Evolutionary conservation across 306 rosid genomes (phyloP), one percentile per base, ranked within the genome.

Genomic region (Ammopiptanthus mongolicus): DNA sequence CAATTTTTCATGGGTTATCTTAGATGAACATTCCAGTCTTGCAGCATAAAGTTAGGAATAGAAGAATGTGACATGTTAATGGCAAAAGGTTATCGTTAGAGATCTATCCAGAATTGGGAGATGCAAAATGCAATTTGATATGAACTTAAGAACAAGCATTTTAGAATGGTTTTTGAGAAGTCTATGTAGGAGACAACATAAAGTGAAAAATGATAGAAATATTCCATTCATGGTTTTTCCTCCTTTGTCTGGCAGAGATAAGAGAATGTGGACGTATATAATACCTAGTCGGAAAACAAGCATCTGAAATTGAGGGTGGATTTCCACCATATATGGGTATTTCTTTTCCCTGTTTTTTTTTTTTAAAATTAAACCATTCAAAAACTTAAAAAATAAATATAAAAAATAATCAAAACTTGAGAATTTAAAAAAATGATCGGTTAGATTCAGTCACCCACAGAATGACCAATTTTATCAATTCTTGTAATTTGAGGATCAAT

Each of bases 261-360:
- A 76, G 55, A 80, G 80, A 80, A 76, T 56, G 69, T 68, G 83
- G 81, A 74, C 88, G 93, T 88, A 91, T 66, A 91, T 90, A 87
- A 80, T 85, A 85, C 84, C 86, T 79, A 78, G 84, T 83, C 79
- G 56, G 80, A n/a, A 75, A 71, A 77, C 23, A 82, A 89, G 87
- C 78, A 68, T 71, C 82, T 84, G 78, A 82, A 84, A 82, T 65
- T 77, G 83, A 81, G 86, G 65, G 89, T 87, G 85, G 88, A 77
- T 82, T 87, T 80, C 87, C 86, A 84, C 87, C 96, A 58, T 80
- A n/a, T n/a, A n/a, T n/a, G n/a, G n/a, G n/a, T n/a, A n/a, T n/a
- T n/a, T n/a, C n/a, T n/a, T n/a, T n/a, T n/a, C n/a, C n/a, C n/a
- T n/a, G n/a, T n/a, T n/a, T n/a, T n/a, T n/a, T n/a, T n/a, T n/a